Conservation (phyloP, 2,329 filamentous ascomycete genomes). For the Epichloe hybrida region DNA sequence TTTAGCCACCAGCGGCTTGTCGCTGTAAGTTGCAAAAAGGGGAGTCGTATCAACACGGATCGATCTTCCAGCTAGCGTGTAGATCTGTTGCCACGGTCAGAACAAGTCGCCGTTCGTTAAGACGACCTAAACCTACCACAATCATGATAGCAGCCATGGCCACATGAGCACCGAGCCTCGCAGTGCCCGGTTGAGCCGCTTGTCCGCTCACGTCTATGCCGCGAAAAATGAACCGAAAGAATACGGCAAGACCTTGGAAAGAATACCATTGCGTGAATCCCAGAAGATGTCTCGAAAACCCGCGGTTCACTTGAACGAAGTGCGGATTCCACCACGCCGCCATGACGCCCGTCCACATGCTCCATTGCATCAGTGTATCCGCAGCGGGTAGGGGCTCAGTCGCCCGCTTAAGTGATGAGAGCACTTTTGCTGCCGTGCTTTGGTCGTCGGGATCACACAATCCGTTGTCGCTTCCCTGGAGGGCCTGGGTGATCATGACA, state of each 20-base stretch:
- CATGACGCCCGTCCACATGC: slow-evolving; percentile 34
- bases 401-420: slow-evolving; percentile 7
- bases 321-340: slow-evolving; percentile 58
- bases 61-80: slow-evolving; percentile 27
- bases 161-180: slow-evolving; percentile 38
- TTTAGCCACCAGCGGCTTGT: slow-evolving; percentile 13
- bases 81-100: slow-evolving; percentile 23
- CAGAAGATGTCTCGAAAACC: slow-evolving; percentile 43
- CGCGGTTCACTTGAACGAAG: slow-evolving; percentile 45
- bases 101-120: neutral
- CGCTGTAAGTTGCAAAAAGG: slow-evolving; percentile 27
- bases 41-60: slow-evolving; percentile 43
- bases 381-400: slow-evolving; percentile 24
- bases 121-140: slow-evolving; percentile 29
- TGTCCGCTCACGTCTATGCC: slow-evolving; percentile 27
- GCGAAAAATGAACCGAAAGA: slow-evolving; percentile 38
- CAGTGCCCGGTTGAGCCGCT: slow-evolving; percentile 23
- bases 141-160: slow-evolving; percentile 38
- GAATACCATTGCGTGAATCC: slow-evolving; percentile 53
- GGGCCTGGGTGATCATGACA: slow-evolving; percentile 12
- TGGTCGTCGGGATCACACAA: slow-evolving; percentile 22
- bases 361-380: slow-evolving; percentile 30
- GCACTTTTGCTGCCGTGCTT: slow-evolving; percentile 7
- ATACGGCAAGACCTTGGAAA: slow-evolving; percentile 46
- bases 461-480: slow-evolving; percentile 16